A percentile compares a stretch with the other conserved stretches of the same genome.
Conservation (phyloP, 2,329 filamentous ascomycete species). For the Chrysosphaeria jannelii region DNA sequence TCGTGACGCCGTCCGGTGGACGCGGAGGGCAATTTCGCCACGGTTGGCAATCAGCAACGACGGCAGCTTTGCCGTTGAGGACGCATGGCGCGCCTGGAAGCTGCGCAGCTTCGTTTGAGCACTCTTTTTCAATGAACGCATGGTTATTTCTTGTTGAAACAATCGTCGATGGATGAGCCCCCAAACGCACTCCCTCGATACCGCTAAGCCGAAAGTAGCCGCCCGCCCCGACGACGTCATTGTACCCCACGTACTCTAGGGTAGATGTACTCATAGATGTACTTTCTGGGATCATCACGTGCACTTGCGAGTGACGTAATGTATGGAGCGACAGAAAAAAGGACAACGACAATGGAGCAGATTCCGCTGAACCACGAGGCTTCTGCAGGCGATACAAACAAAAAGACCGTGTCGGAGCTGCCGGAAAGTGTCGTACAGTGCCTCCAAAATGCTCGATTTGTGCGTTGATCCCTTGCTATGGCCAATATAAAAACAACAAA, state of each 20-base stretch:
- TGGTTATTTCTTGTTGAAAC: too few species aligned
- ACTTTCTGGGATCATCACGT: too few species aligned
- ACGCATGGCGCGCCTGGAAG: slow-evolving; percentile 2
- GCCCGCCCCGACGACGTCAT: too few species aligned
- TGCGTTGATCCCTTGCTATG: too few species aligned
- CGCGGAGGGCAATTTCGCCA: slow-evolving; percentile 84
- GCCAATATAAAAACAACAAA: not conserved
- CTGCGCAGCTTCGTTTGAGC: slow-evolving; percentile 14
- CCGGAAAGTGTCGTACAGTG: slow-evolving; percentile 71
- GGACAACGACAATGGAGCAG: slow-evolving; percentile 21
- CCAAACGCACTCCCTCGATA: too few species aligned
- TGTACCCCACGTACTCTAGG: too few species aligned
- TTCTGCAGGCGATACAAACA: slow-evolving; percentile 42
- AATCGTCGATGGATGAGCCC: too few species aligned
- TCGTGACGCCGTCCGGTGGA: slow-evolving; percentile 60
- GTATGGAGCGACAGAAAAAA: too few species aligned
- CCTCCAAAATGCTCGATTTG: slow-evolving; percentile 81
- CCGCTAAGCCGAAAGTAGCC: too few species aligned
- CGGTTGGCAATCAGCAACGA: slow-evolving; percentile 90
- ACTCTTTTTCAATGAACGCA: slow-evolving; percentile 23
- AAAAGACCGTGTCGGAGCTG: slow-evolving; percentile 34
- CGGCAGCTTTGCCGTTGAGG: slow-evolving; percentile 6
- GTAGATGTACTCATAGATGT: too few species aligned
- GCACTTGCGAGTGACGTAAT: too few species aligned
- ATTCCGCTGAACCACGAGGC: slow-evolving; percentile 47